Evolutionary conservation across 768 basidiomycete species (phyloP).

Genomic region (Austroboletus eburneus): DNA sequence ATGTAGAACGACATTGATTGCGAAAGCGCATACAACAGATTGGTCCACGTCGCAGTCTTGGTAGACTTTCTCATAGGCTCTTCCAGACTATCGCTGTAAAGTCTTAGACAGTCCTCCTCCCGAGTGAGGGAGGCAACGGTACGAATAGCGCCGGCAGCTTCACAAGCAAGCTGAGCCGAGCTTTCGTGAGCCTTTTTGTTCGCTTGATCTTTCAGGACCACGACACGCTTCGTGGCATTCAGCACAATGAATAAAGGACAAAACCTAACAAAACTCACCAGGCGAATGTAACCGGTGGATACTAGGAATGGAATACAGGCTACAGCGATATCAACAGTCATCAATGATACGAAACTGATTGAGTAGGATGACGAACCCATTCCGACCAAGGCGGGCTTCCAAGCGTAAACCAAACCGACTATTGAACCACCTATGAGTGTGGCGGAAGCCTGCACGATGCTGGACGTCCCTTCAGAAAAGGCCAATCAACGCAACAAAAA

Average conservation of each 20-base stretch:
- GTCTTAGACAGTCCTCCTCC: constrained; percentile 71
- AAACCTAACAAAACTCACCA: constrained; percentile 47
- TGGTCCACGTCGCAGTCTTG: constrained; percentile 60
- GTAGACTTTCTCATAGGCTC: constrained; percentile 63
- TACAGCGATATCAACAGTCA: no score
- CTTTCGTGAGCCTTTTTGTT: constrained; percentile 78
- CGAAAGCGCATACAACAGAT: constrained; percentile 64
- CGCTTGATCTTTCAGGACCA: constrained; percentile 80
- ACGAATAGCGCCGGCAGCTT: constrained; percentile 84
- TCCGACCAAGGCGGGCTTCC: constrained; percentile 78
- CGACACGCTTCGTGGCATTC: constrained; percentile 57
- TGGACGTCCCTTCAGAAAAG: constrained; percentile 23
- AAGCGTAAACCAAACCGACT: constrained; percentile 74
- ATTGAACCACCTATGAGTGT: constrained; percentile 69
- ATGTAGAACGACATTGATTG: constrained; percentile 76
- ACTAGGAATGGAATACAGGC: constrained; percentile 68
- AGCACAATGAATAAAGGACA: no score
- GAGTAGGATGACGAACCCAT: constrained; percentile 35
- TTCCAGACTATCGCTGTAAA: constrained; percentile 70
- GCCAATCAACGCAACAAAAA: neutral
- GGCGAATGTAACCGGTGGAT: constrained; percentile 79
- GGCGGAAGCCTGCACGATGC: constrained; percentile 71
- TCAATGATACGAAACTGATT: neutral
- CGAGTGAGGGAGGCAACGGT: constrained; percentile 88
- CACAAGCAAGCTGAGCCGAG: constrained; percentile 87